Conservation (phyloP, 2,329 filamentous ascomycete species). For the Microdochium nivale region DNA sequence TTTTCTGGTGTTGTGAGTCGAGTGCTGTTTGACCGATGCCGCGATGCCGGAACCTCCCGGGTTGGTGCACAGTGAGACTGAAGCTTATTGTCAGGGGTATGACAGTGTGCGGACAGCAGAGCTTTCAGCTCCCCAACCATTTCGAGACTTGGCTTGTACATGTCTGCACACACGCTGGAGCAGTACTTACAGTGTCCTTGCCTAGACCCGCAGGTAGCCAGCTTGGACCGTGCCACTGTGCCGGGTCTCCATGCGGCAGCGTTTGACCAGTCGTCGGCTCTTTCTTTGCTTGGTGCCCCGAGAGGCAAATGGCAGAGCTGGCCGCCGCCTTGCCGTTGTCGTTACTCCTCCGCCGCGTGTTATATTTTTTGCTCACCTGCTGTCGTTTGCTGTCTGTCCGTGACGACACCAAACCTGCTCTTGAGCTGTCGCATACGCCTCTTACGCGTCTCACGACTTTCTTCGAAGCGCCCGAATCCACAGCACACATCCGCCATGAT, state of each 20-base stretch:
- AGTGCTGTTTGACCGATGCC: too few relatives aligned
- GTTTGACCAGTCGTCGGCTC: not conserved
- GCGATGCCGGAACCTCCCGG: too few relatives aligned
- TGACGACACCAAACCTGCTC: not conserved
- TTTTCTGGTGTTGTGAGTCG: too few relatives aligned
- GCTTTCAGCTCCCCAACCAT: too few relatives aligned
- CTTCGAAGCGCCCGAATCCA: conserved; percentile 8
- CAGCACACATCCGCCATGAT: conserved; percentile 43
- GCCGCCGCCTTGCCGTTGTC: not conserved
- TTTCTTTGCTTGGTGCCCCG: not conserved
- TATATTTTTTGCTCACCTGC: not conserved
- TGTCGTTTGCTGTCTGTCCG: not conserved
- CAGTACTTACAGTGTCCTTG: not conserved
- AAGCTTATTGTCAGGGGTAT: too few relatives aligned
- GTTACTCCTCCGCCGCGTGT: not conserved
- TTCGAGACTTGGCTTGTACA: not conserved
- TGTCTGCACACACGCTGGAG: not conserved
- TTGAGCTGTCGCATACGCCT: not conserved
- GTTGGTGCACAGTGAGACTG: too few relatives aligned
- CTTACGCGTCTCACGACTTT: conserved; percentile 2
- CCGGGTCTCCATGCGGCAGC: not conserved
- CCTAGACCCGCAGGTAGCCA: not conserved
- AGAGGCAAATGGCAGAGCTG: not conserved
- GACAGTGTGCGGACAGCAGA: too few relatives aligned
- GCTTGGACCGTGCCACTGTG: not conserved